Conservation (phyloP, 2,329 filamentous ascomycete species). For the Tolypocladium sp. region DNA sequence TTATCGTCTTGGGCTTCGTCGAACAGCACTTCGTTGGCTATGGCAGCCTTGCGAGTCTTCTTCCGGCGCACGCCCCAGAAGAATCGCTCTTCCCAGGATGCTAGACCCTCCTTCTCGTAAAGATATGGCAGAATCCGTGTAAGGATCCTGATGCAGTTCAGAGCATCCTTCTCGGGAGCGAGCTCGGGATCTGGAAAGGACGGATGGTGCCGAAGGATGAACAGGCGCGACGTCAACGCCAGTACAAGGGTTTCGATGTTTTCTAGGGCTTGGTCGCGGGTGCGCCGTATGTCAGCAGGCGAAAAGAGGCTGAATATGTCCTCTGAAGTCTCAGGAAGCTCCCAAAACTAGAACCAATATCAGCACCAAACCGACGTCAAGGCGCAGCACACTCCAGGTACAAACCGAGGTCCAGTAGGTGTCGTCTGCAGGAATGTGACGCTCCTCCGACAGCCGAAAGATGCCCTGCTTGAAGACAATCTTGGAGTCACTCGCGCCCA, state of each 20-base stretch:
- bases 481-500: constrained; percentile 99
- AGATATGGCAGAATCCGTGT: constrained; percentile 84
- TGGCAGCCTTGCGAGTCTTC: constrained; percentile 55
- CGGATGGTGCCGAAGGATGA: constrained; percentile 75
- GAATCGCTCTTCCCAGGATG: constrained; percentile 83
- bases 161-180: constrained; percentile 75
- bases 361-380: neutral
- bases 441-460: constrained; percentile 89
- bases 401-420: constrained; percentile 86
- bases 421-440: constrained; percentile 78
- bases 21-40: constrained; percentile 72
- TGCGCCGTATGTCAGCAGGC: constrained; percentile 77
- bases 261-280: constrained; percentile 72
- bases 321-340: constrained; percentile 88
- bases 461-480: constrained; percentile 98
- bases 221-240: constrained; percentile 73
- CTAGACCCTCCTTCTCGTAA: constrained; percentile 79
- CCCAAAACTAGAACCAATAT: constrained; percentile 68
- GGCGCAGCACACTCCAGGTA: constrained; percentile 9
- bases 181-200: constrained; percentile 83
- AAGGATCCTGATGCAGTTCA: constrained; percentile 90
- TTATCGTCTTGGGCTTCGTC: constrained; percentile 60
- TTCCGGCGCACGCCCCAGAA: constrained; percentile 77
- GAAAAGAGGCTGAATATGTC: constrained; percentile 97
- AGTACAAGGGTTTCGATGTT: constrained; percentile 86